phyloP scores from a whole-genome alignment of 495 filamentous ascomycete genomes.

The Recurvomyces mirabilis region DNA sequence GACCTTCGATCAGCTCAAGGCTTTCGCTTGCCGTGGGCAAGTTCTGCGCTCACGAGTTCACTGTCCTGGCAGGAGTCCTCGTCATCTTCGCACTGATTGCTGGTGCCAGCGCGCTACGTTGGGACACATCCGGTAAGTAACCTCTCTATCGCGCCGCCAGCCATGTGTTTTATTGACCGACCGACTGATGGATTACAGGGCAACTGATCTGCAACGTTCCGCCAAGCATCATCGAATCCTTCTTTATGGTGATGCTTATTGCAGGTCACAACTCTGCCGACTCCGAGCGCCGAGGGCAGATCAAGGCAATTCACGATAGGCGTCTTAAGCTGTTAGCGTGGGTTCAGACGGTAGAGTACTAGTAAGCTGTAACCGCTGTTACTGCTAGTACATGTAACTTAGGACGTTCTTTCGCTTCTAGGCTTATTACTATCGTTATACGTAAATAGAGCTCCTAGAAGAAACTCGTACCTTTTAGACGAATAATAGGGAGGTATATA shows the following conservation, averaged over 20 bases:
- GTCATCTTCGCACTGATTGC: neutral
- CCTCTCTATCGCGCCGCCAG: neutral
- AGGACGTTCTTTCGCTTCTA: too few relatives aligned
- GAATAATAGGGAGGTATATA: too few relatives aligned
- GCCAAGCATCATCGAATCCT: conserved; percentile 1
- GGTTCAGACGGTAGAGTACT: too few relatives aligned
- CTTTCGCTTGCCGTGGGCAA: neutral
- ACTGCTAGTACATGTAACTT: too few relatives aligned
- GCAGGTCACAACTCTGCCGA: neutral
- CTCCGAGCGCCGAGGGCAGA: neutral
- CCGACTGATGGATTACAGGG: neutral
- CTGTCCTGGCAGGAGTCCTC: neutral
- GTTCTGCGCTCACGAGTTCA: conserved; percentile 1
- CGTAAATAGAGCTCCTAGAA: too few relatives aligned
- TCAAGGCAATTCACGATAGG: too few relatives aligned
- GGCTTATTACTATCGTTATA: too few relatives aligned
- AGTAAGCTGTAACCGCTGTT: too few relatives aligned
- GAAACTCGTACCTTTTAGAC: too few relatives aligned
- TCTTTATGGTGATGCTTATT: neutral
- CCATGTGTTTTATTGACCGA: too few relatives aligned
- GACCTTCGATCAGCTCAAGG: neutral
- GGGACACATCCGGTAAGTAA: too few relatives aligned
- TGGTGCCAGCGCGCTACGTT: neutral
- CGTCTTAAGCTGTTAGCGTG: too few relatives aligned
- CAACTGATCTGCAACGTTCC: neutral